Base-by-base conservation (phyloP, 2,329 filamentous ascomycete species). In the Penicillium sp. region DNA sequence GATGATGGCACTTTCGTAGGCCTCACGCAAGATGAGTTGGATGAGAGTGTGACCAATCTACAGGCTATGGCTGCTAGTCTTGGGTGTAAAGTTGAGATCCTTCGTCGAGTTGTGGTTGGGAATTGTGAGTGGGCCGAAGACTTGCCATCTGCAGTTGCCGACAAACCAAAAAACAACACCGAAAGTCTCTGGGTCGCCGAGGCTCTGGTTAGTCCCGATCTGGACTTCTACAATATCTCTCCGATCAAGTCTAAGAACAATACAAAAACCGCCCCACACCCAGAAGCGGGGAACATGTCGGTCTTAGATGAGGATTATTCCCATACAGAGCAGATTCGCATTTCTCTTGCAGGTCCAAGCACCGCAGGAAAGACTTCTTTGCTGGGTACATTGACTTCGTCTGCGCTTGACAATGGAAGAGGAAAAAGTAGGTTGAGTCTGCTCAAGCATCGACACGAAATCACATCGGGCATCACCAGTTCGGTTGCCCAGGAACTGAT, bases 401-500 rank as follows among this genome's bases (percentile, higher is more conserved):
- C 92, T 2, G 89, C 88, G 1, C 79, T 96, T 19, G 94, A 99
- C 71, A 97, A 97, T 73, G 93, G 93, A 0, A 84, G 93, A 62
- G 94, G 94, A 0, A 94, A 92, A 71, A 96, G 91, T 71, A 86
- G 94, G 53, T 80, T 97, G 27, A 93, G 90, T 68, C 82, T 97
- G 50, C 80, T 99, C 31, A 96, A 92, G 71, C 94, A 99, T 75
- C 87, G 90, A 12, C 94, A 99, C 71, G 94, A 99, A 72, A 89
- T 97, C 57, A 88, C 84, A 3, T 95, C 93, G 2, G 94, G 94
- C 0, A 83, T 96, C 62, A 99, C 94, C 1, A 97, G 92, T 71
- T 97, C 93, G 6, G 89, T 99, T 45, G 91, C 94, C 0, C 93
- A 97, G 69, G 94, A 97, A 73, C 81, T 99, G 10, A 84, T 99